Evolutionary conservation across 495 filamentous ascomycete genomes (phyloP), one percentile per base, ranked within the genome.

Genomic region (Penicillium dipodomyicola): DNA sequence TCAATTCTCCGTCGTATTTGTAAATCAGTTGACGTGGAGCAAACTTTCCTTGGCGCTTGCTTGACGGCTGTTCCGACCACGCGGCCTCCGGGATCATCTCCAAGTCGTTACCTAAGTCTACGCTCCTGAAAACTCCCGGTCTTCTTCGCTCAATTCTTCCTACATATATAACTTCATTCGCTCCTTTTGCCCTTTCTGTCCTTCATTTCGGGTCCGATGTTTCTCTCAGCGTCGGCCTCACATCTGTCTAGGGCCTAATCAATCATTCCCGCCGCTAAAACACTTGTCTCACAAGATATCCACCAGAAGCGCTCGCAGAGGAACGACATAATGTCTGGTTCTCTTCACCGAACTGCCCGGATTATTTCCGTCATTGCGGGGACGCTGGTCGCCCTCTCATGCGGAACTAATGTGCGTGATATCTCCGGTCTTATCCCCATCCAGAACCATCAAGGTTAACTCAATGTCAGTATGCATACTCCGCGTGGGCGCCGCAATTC

Each of bases 401-500:
- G 91, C 71, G 93, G 93, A 57, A 96, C 92, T 43, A 97, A 96
- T 76, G 92, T 95, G 73, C 67, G 87, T 63, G 51, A 41, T 49
- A 43, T 43, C 20, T 40, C 44, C 14, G 49, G 25, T 44, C 37
- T 56, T 10, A 43, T 50, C 23, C 41, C 45, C 14, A 45, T 52
- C 7, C 30, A 29, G 33, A 22, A 52, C 43, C 29, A 37, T 44
- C 41, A 41, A 56, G 60, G 41, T 57, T 57, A 55, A 30, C 54
- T 56, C 15, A n/a, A 27, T 40, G 22, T 49, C 63, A 96, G 92
- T 98, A 98, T 83, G 95, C 92, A 60, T 98, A 97, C 67, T 96
- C 92, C 52, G 95, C 94, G 74, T 98, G 95, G 91, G 93, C 87
- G 27, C 94, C 94, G 15, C 91, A 96, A 70, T 96, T 97, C 64